phyloP scores from a whole-genome alignment of 148 eudicot genomes.

The Polygonum maritimum region DNA sequence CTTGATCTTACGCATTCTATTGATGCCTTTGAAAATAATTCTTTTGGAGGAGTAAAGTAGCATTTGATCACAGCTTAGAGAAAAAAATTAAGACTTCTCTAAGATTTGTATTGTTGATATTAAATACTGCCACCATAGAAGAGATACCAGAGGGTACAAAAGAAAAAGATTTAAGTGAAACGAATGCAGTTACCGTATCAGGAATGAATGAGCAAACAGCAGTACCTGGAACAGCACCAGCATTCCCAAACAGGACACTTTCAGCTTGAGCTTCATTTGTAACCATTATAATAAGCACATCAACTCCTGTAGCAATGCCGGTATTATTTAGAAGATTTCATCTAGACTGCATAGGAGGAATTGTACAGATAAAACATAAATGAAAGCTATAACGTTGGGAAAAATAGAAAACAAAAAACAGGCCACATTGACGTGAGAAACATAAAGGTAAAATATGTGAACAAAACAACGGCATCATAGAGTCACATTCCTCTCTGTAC shows the following conservation, averaged over 20 bases:
- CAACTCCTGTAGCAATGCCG: conserved; percentile 51
- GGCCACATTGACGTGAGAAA: not conserved
- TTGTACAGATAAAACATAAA: not conserved
- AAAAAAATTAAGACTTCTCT: not conserved
- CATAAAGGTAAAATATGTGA: not conserved
- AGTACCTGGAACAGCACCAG: conserved; percentile 79
- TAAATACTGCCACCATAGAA: not conserved
- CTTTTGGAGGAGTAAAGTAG: not conserved
- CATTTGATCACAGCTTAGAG: not conserved
- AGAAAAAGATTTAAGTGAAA: not conserved
- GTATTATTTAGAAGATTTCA: conserved; percentile 9
- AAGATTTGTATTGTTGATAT: not conserved
- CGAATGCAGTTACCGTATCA: not conserved
- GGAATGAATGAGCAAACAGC: not conserved
- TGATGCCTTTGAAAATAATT: not conserved
- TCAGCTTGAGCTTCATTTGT: conserved; percentile 98
- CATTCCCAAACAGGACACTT: conserved; percentile 77
- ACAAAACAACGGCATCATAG: not conserved
- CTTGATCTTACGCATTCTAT: not conserved
- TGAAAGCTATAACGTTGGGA: not conserved
- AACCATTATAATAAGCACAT: conserved; percentile 92
- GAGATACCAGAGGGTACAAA: not conserved
- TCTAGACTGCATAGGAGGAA: not conserved
- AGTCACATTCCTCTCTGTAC: not conserved
- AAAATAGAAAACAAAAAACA: not conserved